Evolutionary conservation across 2,329 filamentous ascomycete genomes (phyloP), one percentile per base, ranked within the genome.

Genomic region (Cladophialophora chaetospira): DNA sequence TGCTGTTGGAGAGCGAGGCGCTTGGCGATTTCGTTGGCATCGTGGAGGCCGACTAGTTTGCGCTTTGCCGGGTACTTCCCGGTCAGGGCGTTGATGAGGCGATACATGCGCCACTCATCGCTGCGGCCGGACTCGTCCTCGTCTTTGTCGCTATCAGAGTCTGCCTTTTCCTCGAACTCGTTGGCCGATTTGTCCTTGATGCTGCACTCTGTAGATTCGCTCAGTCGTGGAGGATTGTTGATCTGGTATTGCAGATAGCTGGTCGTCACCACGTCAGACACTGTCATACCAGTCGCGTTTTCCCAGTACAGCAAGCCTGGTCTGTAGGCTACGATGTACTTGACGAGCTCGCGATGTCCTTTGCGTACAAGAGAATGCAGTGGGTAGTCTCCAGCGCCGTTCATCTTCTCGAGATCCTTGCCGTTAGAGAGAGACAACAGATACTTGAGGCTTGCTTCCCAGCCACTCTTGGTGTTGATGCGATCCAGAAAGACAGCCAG

Each of bases 231-330:
- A 23, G 42, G 44, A 46, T 67, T 40, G 13, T 54, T 17, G 66
- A 68, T 28, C 62, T 59, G 15, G 62, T 55, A 4, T 29, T 65
- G 28, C 67, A 74, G 58, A 3, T 67, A 79, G 1, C 71, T 70
- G 50, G 88, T 85, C 48, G 82, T 75, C 0, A 86, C 83, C 46
- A 89, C 72, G 65, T 94, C 89, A 25, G 80, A 77, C 0, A 89
- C 87, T 0, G 89, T 94, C 13, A 82, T 80, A 1, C 90, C 90
- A 0, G 88, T 88, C 0, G 88, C 83, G 63, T 92, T 92, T 69
- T 94, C 90, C 19, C 85, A 82, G 63, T 82, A 79, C 0, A 91
- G 73, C 1, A 91, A 75, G 23, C 78, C 76, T 0, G 86, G 82
- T 15, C 82, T 77, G 62, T 75, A 75, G 8, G 81, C 73, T 9